These are phyloP conservation scores for Kuraishia molischiana DNA, from an alignment of 805 yeast genomes.

Conservation along the genomic window DNA sequence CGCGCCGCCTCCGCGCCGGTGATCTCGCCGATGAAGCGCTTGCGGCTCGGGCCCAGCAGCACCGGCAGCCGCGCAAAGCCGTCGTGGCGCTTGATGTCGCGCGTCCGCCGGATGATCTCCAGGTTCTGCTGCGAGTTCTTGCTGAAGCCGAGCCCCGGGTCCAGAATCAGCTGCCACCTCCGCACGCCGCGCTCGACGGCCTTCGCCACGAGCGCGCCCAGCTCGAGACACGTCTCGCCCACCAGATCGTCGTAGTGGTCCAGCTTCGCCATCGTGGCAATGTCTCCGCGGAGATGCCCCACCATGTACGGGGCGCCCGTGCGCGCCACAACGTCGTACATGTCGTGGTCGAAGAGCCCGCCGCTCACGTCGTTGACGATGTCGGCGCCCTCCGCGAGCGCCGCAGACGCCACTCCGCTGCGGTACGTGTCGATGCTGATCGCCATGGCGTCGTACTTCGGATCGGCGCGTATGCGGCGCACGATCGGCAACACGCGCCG, in stretches of 20 bases:
- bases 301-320: slow-evolving; percentile 69
- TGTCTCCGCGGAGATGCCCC: slow-evolving; percentile 80
- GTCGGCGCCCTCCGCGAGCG: slow-evolving; percentile 74
- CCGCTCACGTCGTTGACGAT: slow-evolving; percentile 87
- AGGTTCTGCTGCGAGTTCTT: slow-evolving; percentile 67
- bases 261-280: slow-evolving; percentile 57
- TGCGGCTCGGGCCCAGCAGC: slow-evolving; percentile 82
- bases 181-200: slow-evolving; percentile 58
- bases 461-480: slow-evolving; percentile 37
- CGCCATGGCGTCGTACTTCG: slow-evolving; percentile 27
- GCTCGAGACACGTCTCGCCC: slow-evolving; percentile 39
- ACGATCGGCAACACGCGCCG: slow-evolving; percentile 64
- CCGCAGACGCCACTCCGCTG: slow-evolving; percentile 58
- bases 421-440: slow-evolving; percentile 89
- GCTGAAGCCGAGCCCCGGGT: slow-evolving; percentile 98
- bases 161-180: slow-evolving; percentile 87
- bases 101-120: slow-evolving; percentile 43
- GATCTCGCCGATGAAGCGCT: slow-evolving; percentile 72
- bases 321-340: slow-evolving; percentile 62
- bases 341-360: slow-evolving; percentile 58
- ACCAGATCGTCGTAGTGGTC: slow-evolving; percentile 37
- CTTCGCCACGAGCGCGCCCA: slow-evolving; percentile 39
- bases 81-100: slow-evolving; percentile 30
- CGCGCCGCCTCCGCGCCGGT: slow-evolving; percentile 46
- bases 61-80: slow-evolving; percentile 51